These are phyloP conservation scores for Aspergillus felis DNA, from an alignment of 2,329 filamentous ascomycete species.

Conservation along the genomic window DNA sequence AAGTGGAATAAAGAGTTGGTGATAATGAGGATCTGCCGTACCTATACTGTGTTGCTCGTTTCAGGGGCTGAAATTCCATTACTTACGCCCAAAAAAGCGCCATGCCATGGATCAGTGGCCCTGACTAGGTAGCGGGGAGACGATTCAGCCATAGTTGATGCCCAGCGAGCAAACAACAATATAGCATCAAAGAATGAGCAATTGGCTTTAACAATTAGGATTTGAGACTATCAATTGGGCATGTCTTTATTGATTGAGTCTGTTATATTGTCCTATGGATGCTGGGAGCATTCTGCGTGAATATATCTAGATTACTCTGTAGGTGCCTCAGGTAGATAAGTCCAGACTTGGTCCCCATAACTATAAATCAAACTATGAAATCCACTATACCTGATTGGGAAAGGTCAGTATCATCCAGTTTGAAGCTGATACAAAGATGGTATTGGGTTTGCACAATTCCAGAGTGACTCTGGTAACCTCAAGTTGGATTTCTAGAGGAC, in stretches of 20 bases:
- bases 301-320: too few relatives aligned
- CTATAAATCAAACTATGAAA: not conserved
- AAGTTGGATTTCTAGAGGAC: not conserved
- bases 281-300: not conserved
- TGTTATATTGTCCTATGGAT: not conserved
- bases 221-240: not conserved
- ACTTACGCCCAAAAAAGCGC: conserved; percentile 14
- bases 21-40: conserved; percentile 20
- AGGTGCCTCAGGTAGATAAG: not conserved
- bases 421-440: not conserved
- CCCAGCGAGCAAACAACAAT: not conserved
- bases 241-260: not conserved
- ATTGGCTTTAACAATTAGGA: not conserved
- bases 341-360: not conserved
- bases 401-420: not conserved
- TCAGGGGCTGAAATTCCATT: conserved; percentile 21
- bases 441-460: not conserved
- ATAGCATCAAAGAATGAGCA: not conserved
- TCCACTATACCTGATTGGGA: not conserved
- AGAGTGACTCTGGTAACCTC: not conserved
- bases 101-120: conserved; percentile 11
- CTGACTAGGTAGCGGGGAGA: not conserved
- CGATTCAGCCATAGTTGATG: not conserved
- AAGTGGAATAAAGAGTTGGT: conserved; percentile 3
- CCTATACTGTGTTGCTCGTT: conserved; percentile 14